Evolutionary conservation across 2,329 filamentous ascomycete species (phyloP).

Genomic region (Drechslerella coelobrocha): DNA sequence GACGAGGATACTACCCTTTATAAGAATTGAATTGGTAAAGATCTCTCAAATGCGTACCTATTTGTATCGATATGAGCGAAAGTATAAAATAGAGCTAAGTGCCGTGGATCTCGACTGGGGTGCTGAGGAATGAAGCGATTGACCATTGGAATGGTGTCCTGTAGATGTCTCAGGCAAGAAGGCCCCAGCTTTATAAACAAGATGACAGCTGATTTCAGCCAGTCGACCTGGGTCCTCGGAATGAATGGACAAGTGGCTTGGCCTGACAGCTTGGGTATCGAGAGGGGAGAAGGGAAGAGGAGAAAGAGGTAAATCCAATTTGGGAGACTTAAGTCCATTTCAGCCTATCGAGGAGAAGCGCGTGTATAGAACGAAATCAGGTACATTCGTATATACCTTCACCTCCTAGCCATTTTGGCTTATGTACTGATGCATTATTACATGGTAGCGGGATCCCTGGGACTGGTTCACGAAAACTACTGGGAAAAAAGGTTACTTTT

Average conservation of each 20-base stretch:
- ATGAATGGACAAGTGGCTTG: neutral
- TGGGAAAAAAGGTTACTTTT: no score
- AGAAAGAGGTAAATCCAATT: neutral
- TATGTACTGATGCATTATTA: no score
- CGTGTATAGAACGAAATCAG: neutral
- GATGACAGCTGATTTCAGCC: no score
- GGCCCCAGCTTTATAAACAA: neutral
- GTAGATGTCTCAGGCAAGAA: neutral
- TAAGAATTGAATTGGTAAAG: constrained; percentile 1
- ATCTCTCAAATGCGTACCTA: neutral
- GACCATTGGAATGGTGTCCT: neutral
- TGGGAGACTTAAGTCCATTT: neutral
- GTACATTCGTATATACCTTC: neutral
- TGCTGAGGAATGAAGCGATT: neutral
- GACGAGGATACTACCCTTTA: constrained; percentile 7
- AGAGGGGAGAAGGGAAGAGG: neutral
- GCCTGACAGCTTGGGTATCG: neutral
- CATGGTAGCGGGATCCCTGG: no score
- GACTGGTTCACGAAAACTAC: no score
- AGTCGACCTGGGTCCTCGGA: no score
- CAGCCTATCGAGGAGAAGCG: neutral
- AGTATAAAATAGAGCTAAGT: no score
- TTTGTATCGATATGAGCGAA: no score
- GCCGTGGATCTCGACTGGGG: no score
- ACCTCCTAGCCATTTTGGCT: no score